Conservation (phyloP, 306 rosid species). For the Rosa rugosa region DNA sequence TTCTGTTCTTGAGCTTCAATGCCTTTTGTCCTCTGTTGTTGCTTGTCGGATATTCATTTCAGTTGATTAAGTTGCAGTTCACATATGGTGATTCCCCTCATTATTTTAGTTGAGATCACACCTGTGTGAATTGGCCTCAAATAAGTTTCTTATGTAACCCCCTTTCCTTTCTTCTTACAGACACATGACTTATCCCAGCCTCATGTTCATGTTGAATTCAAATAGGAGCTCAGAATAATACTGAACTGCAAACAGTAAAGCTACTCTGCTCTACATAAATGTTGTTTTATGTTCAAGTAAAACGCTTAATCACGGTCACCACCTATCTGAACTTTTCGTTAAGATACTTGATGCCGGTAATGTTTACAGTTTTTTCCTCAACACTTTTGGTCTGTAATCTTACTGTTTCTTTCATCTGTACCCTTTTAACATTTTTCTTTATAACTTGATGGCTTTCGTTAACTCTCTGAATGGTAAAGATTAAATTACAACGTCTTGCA, state of each 20-base stretch:
- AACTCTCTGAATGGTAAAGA: neutral
- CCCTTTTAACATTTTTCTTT: neutral
- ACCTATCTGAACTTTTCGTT: neutral
- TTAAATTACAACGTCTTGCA: neutral
- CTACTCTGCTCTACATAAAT: neutral
- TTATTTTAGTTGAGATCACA: neutral
- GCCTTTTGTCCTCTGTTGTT: neutral
- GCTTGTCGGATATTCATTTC: neutral
- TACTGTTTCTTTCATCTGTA: neutral
- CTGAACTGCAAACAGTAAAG: neutral
- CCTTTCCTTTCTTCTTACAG: neutral
- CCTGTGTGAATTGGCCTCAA: neutral
- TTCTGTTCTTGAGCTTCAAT: neutral
- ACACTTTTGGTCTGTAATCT: neutral
- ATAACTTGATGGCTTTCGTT: neutral
- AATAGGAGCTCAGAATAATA: neutral
- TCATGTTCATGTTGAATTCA: neutral
- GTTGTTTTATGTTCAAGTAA: neutral
- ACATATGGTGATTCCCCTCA: neutral
- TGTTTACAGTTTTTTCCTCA: neutral
- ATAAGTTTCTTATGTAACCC: neutral
- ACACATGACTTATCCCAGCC: neutral
- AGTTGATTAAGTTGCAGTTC: constrained; percentile 2
- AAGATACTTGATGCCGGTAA: neutral
- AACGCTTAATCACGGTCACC: neutral